Base-by-base conservation (phyloP, 2,329 filamentous ascomycete species). In the Neofusicoccum parvum region DNA sequence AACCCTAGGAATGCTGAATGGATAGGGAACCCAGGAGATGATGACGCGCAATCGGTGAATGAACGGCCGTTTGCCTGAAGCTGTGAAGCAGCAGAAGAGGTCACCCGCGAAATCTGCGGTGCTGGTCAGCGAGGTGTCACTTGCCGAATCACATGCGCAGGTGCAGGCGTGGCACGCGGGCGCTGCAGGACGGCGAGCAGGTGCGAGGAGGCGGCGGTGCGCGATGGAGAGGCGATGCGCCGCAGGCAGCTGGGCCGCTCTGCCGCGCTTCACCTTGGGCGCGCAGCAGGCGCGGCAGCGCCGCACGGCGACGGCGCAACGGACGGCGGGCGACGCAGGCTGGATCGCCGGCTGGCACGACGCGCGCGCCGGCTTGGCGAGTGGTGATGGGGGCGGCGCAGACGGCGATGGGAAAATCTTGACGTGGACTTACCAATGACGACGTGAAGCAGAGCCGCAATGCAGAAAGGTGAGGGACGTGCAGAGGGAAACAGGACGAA, bases 101-200 rank as follows among this genome's bases (percentile, higher is more conserved):
- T 71, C 66, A 69, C 67, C 70, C 68, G 69, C 70, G 56, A 67
- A 75, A 74, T 74, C 74, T 76, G 68, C 66, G 49, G 64, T 67
- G 68, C 65, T 50, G 71, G 73, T 64, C 41, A 65, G 65, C 64
- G 70, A 69, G 67, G 69, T 71, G 53, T 67, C 70, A 72, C 69
- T 66, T 69, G 68, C 67, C 63, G 65, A 41, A 72, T 75, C 71
- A 76, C 73, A 75, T 74, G 75, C 69, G 69, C 58, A 56, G 63
- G 67, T 60, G 67, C 62, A 56, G 69, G 62, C 27, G 71, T 74
- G 64, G 71, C 72, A 73, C 71, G 70, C 73, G 68, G 71, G 67
- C 41, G 62, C 41, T 49, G 62, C 51, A 36, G 53, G 17, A 43
- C 43, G 34, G 54, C 39, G 12, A 37, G 37, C 27, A 27, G 54